Percentiles rank a stretch among this genome's conserved stretches.
Conservation (phyloP, 1,284 basidiomycete genomes). For the Wallemia mellicola region DNA sequence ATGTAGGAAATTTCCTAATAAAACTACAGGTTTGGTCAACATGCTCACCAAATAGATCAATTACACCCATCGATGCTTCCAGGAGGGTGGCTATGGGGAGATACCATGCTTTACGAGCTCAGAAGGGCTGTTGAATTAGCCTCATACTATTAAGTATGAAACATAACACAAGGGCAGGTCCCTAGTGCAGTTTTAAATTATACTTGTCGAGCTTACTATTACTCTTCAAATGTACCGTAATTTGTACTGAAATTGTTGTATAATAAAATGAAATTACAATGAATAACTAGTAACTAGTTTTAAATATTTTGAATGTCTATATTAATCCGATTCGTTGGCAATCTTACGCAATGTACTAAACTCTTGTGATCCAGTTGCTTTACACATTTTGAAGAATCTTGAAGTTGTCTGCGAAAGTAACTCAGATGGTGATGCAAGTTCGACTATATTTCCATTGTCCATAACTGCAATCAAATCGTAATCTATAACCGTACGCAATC, state of each 20-base stretch:
- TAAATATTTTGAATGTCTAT: too few relatives aligned
- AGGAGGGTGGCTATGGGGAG: not conserved
- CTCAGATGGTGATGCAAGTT: constrained; percentile 43
- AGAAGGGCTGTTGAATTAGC: not conserved
- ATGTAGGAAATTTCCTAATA: not conserved
- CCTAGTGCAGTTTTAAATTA: too few relatives aligned
- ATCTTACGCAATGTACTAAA: constrained; percentile 28
- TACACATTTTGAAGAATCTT: constrained; percentile 26
- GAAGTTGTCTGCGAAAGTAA: constrained; percentile 36
- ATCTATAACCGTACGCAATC: constrained; percentile 31
- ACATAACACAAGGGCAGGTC: too few relatives aligned
- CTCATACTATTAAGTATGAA: too few relatives aligned
- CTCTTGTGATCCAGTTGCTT: constrained; percentile 49
- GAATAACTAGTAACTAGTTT: too few relatives aligned
- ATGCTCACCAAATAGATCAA: not conserved
- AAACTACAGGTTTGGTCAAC: not conserved
- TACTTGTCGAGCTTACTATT: too few relatives aligned
- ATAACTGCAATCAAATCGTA: constrained; percentile 25
- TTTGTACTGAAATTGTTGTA: too few relatives aligned
- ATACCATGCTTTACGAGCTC: not conserved
- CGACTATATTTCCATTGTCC: constrained; percentile 30
- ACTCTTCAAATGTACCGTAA: too few relatives aligned
- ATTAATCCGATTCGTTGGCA: constrained; percentile 14
- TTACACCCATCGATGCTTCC: not conserved
- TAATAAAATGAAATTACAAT: too few relatives aligned